Evolutionary conservation across 2,329 filamentous ascomycete species (phyloP), one percentile per base, ranked within the genome.

Genomic region (Torrubiellomyces zombiae): DNA sequence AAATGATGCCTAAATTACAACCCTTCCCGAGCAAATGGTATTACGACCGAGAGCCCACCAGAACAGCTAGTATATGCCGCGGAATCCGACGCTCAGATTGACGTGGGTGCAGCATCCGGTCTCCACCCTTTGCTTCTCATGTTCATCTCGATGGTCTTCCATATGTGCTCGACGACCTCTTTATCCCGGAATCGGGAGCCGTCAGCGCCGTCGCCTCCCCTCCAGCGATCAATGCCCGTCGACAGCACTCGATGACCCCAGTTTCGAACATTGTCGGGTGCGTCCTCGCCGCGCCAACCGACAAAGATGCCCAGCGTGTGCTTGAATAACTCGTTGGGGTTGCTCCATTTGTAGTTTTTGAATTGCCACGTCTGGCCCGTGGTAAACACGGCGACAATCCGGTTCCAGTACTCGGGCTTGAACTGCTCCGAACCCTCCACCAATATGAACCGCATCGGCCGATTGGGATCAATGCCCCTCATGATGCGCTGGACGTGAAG

Each of bases 341-440:
- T 75, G 38, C 75, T 75, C 82, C 89, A 98, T 53, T 92, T 93
- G 66, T 98, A 98, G 38, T 73, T 79, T 56, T 94, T 93, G 58
- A 98, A 98, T 54, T 98, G 89, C 89, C 89, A 98, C 7, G 77
- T 74, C 56, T 98, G 89, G 17, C 89, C 89, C 0, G 89, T 98
- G 0, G 89, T 98, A 55, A 98, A 95, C 29, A 98, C 85, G 9
- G 80, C 89, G 2, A 94, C 89, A 6, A 98, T 78, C 25, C 85
- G 75, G 42, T 75, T 75, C 89, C 89, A 98, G 59, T 95, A 94
- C 46, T 95, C 85, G 0, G 89, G 89, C 50, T 93, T 92, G 66
- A 98, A 98, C 49, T 89, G 78, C 45, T 91, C 76, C 0, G 85
- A 79, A 11, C 75, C 77, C 49, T 98, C 89, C 27, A 95, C 86